Base-by-base conservation (phyloP, 352 stramenopile species). In the Phytophthora colocasiae region DNA sequence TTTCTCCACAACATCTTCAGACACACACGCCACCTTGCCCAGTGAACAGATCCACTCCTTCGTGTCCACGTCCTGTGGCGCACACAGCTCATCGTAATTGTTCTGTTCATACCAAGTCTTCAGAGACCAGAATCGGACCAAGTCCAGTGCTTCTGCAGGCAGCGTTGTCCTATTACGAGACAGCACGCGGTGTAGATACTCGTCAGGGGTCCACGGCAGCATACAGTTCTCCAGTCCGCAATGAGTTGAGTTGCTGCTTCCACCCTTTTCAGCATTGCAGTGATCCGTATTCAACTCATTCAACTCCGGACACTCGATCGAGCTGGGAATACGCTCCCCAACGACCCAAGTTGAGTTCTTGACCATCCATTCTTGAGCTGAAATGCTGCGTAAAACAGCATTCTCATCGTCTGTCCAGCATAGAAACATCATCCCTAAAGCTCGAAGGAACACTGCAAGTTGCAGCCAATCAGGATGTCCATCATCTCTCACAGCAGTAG, bases 401-500 rank as follows among this genome's bases (percentile, higher is more conserved):
- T 86, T 87, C 0, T 90, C 81, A 4, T 93, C 85, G 46, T 93
- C 85, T 2, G 77, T 80, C 85, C 85, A 96, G 36, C 77, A 79
- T 46, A 95, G 43, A 40, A 95, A 95, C 0, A 93, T 45, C 80
- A 95, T 79, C 1, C 87, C 85, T 1, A 95, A 55, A 0, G 82
- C 82, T 41, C 85, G 85, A 66, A 95, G 32, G 58, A 95, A 95
- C 2, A 91, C 53, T 6, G 75, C 69, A 22, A 95, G 71, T 67
- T 95, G 87, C 40, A 95, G 62, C 87, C 87, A 95, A 49, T 95
- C 87, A 0, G 87, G 87, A 54, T 93, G 87, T 11, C 85, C 85
- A 29, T 94, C 81, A 0, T 78, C 61, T 12, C 87, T 82, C 45
- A 84, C 80, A 3, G 79, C 78, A 48, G 86, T 59, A 29, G 83